Base-by-base conservation (phyloP, 164 flowering plant genomes). In the Magnolia sinica region DNA sequence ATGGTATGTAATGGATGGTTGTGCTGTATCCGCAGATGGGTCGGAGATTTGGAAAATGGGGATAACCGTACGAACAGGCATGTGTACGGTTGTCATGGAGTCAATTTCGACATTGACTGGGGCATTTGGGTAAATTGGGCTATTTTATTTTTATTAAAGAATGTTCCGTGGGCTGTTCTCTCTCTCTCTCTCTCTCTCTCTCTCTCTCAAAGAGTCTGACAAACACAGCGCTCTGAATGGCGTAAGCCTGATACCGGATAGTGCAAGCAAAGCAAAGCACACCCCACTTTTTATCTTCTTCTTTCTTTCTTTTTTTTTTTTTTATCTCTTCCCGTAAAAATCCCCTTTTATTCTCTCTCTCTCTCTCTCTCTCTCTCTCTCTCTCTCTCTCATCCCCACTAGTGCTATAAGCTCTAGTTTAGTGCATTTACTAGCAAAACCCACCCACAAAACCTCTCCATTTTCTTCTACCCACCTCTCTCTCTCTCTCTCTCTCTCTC, bases 211-310 rank as follows among this genome's bases (percentile, higher is more conserved):
- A 72, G 71, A 64, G 64, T 66, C 82, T 78, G 85, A 87, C 90
- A 91, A 91, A 90, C 87, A 74, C 85, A 80, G 84, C 76, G 78
- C 87, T 85, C 84, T 78, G 81, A 77, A 84, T 89, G 92, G 90
- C 85, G 89, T 88, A 91, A 90, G 90, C 87, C 84, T 84, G 93
- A 87, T 93, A 88, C 83, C 93, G 89, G 93, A 87, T 90, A 89
- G 89, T 89, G 93, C 94, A 92, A 92, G 97, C 95, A 90, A 93
- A 93, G 97, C 92, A 89, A 55, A 89, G 78, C 81, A 79, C 86
- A 83, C 78, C 80, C 65, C 77, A 84, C 77, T 82, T 79, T 71
- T 79, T 72, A 23, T 73, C 75, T 68, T 76, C 67, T 72, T 73
- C 74, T 73, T 74, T 75, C 74, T 70, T 50, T 73, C 70, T 70